Percentiles rank a stretch among this genome's conserved stretches.
Evolutionary conservation across 2,329 filamentous ascomycete species (phyloP).

Genomic region (Fusarium guadeloupense): DNA sequence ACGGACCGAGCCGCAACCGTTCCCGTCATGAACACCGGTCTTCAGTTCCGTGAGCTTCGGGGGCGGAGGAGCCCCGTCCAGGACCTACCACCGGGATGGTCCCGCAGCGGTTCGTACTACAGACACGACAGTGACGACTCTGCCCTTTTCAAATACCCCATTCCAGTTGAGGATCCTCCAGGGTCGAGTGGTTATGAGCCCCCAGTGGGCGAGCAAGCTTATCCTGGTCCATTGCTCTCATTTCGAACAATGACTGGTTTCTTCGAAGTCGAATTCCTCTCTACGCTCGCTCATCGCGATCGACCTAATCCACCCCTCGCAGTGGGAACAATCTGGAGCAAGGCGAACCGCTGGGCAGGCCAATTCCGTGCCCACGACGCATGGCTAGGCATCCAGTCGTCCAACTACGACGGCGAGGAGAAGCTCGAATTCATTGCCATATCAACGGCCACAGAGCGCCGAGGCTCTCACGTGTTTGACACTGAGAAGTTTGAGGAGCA

Average conservation of each 20-base stretch:
- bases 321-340: slow-evolving; percentile 54
- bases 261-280: slow-evolving; percentile 54
- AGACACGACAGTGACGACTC: slow-evolving; percentile 52
- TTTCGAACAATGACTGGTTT: slow-evolving; percentile 53
- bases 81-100: slow-evolving; percentile 53
- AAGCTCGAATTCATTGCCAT: slow-evolving; percentile 56
- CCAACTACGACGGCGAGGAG: slow-evolving; percentile 57
- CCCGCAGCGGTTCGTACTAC: slow-evolving; percentile 49
- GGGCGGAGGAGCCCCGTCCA: slow-evolving; percentile 45
- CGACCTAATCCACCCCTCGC: slow-evolving; percentile 52
- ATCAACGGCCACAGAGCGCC: slow-evolving; percentile 53
- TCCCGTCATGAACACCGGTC: slow-evolving; percentile 50
- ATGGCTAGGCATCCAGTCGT: slow-evolving; percentile 57
- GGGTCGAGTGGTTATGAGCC: slow-evolving; percentile 45
- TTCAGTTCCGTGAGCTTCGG: slow-evolving; percentile 52
- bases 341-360: slow-evolving; percentile 51
- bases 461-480: slow-evolving; percentile 53
- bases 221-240: slow-evolving; percentile 52
- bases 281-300: slow-evolving; percentile 49
- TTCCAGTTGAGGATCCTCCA: slow-evolving; percentile 51
- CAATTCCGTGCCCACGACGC: slow-evolving; percentile 56
- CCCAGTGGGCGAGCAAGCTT: slow-evolving; percentile 43
- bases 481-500: slow-evolving; percentile 53
- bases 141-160: slow-evolving; percentile 54
- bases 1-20: slow-evolving; percentile 50